phyloP scores from a whole-genome alignment of 768 basidiomycete genomes.

The Chalciporus sphaerocephalus region DNA sequence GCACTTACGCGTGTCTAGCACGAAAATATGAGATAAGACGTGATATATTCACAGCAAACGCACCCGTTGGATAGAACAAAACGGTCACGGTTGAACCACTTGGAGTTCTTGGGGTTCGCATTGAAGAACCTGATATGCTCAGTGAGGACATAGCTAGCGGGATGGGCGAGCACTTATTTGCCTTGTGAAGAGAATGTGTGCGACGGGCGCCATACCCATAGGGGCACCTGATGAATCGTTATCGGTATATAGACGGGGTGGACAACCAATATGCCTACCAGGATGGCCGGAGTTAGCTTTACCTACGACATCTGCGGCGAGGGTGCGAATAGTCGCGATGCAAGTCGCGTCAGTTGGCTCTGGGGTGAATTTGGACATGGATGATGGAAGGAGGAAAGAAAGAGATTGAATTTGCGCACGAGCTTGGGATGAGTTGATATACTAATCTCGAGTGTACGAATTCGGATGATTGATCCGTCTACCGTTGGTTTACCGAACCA shows the following conservation, averaged over 20 bases:
- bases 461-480: too few relatives aligned
- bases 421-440: constrained; percentile 8
- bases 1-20: constrained; percentile 66
- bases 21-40: constrained; percentile 10
- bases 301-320: constrained; percentile 71
- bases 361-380: constrained; percentile 40
- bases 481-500: too few relatives aligned
- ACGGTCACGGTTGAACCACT: constrained; percentile 96
- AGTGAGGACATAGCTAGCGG: neutral
- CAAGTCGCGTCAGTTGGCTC: constrained; percentile 49
- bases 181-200: constrained; percentile 80
- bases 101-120: constrained; percentile 81
- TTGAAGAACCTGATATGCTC: constrained; percentile 63
- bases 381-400: constrained; percentile 11
- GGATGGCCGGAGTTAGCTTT: constrained; percentile 95
- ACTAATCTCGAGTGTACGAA: neutral
- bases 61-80: constrained; percentile 96
- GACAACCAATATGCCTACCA: constrained; percentile 40
- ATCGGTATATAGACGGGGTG: constrained; percentile 7
- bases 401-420: neutral
- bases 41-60: constrained; percentile 6
- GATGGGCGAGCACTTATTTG: constrained; percentile 20
- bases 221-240: constrained; percentile 61
- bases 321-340: constrained; percentile 70
- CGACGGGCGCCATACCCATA: constrained; percentile 87